Conservation (phyloP, 1,139 yeast genomes). For the Hemisphaericaspora xylanilytica region DNA sequence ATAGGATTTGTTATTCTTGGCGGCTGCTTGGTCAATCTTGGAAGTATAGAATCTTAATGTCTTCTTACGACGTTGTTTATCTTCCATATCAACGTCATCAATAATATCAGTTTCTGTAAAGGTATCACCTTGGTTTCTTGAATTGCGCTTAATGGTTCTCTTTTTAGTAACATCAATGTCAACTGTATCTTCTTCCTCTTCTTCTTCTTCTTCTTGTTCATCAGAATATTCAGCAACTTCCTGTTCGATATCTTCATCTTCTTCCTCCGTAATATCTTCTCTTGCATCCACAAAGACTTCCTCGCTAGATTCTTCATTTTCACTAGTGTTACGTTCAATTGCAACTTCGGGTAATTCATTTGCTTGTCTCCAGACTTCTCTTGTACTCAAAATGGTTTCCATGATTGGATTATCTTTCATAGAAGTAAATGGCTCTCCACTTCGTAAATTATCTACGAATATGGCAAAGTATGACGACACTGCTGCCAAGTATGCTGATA, state of each 20-base stretch:
- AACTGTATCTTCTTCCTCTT: constrained; percentile 19
- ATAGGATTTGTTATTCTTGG: constrained; percentile 48
- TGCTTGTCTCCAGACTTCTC: constrained; percentile 91
- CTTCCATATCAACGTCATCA: constrained; percentile 78
- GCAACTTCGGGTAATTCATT: constrained; percentile 36
- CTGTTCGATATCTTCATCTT: constrained; percentile 19
- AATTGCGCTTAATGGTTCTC: constrained; percentile 41
- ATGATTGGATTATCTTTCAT: constrained; percentile 87
- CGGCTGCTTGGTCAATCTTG: constrained; percentile 82
- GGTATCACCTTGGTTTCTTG: constrained; percentile 38
- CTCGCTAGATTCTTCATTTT: constrained; percentile 20
- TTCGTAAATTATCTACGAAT: constrained; percentile 53
- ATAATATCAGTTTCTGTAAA: constrained; percentile 64
- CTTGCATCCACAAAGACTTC: constrained; percentile 27
- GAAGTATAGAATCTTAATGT: constrained; percentile 94
- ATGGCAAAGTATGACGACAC: constrained; percentile 74
- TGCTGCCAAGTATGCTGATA: constrained; percentile 74
- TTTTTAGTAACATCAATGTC: constrained; percentile 50
- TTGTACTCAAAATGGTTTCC: constrained; percentile 75
- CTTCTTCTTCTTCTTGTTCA: constrained; percentile 11
- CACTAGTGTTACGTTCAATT: constrained; percentile 13
- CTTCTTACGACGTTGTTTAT: constrained; percentile 76
- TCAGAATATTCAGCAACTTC: too few relatives aligned
- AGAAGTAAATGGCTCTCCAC: constrained; percentile 53
- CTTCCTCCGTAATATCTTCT: constrained; percentile 22